Base-by-base conservation (phyloP, 176 grass and related monocot genomes). In the Lolium perenne region DNA sequence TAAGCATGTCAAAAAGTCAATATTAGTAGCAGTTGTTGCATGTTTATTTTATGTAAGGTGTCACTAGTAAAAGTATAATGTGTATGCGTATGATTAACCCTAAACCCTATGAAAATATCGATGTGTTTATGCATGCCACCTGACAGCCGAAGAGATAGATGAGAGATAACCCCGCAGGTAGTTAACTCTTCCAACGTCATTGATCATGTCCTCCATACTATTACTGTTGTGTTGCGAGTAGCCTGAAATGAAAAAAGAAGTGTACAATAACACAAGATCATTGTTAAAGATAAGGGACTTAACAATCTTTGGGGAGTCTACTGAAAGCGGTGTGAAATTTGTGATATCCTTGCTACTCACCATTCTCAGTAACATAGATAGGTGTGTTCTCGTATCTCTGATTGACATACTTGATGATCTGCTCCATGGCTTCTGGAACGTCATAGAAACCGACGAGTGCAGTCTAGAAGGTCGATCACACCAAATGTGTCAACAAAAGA, bases 121-220 rank as follows among this genome's bases (percentile, higher is more conserved):
- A 32, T 65, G 62, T 65, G 48, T 38, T 68, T 78, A 62, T 21
- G 16, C 38, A 83, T 50, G 38, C 85, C 74, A 92, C 93, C 93
- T 92, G 18, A 92, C 21, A 26, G 93, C 87, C 16, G 45, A 78
- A 13, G 87, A 82, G 14, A 94, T 80, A 41, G 1, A 66, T 16
- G 77, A 77, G 51, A 92, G 26, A 64, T 94, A 94, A 38, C 78
- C 78, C 32, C 76, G 47, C 0, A 92, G 54, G 86, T 80, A 94
- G 20, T 92, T 74, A 38, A 88, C 73, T 35, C 90, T 85, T 22
- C 17, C 65, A 13, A 20, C 17, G 38, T 92, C 93, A 35, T 90
- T 73, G 1, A 87, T 65, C 57, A 86, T 25, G 14, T 88, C 59
- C 2, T 73, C 65, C 55, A 74, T 85, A 23, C 1, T 65, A 4